Evolutionary conservation across 2,329 filamentous ascomycete genomes (phyloP), one percentile per base, ranked within the genome.

Genomic region (Coleophoma eucalyptorum): DNA sequence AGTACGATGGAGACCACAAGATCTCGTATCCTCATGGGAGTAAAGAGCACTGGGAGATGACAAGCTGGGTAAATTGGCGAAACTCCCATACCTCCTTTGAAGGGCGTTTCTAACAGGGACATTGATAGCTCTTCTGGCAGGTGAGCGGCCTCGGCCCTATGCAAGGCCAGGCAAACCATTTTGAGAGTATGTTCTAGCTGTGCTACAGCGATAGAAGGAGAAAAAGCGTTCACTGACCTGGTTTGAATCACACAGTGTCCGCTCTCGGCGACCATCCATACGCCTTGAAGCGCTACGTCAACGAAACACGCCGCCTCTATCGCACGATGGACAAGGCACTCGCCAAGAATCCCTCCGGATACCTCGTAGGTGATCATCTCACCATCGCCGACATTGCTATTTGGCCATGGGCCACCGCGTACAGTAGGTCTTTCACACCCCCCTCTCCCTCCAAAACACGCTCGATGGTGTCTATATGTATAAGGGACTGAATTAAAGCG

Each of bases 1-100:
- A 62, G n/a, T 74, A 74, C 59, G 71, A 72, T 55, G 65, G 62
- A 20, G 54, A 70, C 1, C 52, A 68, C n/a, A 65, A 59, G n/a
- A 48, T 75, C 20, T 67, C 62, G 26, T 72, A 70, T 58, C 54
- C 58, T 10, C 52, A 55, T 0, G 58, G 65, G 3, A 59, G 58
- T 0, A 67, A 72, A 46, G 65, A 47, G 45, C 31, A 47, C 31
- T 47, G 45, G 45, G 45, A 47, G 31, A 37, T 13, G 12, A 35
- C 12, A n/a, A 47, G 45, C 34, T 47, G 45, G 45, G 20, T 47
- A 6, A 7, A n/a, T n/a, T n/a, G n/a, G n/a, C n/a, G n/a, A n/a
- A n/a, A n/a, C n/a, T 11, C 11, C 11, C 12, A 11, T 11, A 43
- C 11, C 11, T 20, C 11, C 19, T 11, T 12, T n/a, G 15, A 20